Conservation (phyloP, 441 rosid species). For the Viola pubescens region DNA sequence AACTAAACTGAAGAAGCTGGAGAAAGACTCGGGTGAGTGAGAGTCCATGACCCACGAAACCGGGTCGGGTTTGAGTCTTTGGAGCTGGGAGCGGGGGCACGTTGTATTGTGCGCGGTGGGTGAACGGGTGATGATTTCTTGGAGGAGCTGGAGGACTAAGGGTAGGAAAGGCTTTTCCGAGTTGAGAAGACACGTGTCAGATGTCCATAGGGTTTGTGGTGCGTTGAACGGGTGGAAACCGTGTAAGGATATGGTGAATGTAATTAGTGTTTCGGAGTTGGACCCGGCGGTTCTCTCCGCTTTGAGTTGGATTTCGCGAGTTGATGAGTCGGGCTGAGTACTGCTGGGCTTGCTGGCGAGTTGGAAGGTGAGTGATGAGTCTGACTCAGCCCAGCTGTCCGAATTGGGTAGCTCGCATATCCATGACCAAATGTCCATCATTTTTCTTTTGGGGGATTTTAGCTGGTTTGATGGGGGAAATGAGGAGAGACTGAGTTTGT, state of each 20-base stretch:
- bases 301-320: conserved; percentile 43
- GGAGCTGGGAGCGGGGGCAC: conserved; percentile 55
- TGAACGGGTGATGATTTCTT: conserved; percentile 49
- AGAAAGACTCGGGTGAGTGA: conserved; percentile 68
- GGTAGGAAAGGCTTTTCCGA: conserved; percentile 75
- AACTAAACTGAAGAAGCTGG: conserved; percentile 56
- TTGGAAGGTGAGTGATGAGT: conserved; percentile 26
- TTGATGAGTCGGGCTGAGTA: conserved; percentile 5
- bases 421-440: conserved; percentile 80
- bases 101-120: conserved; percentile 41
- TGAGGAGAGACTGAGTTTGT: neutral
- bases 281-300: conserved; percentile 39
- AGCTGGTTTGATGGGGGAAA: conserved; percentile 1
- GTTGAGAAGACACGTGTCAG: conserved; percentile 52
- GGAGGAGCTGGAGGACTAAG: conserved; percentile 64
- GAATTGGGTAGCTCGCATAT: conserved; percentile 46
- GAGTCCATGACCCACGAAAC: conserved; percentile 74
- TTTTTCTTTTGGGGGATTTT: neutral
- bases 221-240: conserved; percentile 34
- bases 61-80: conserved; percentile 57
- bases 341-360: conserved; percentile 28
- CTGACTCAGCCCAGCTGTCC: conserved; percentile 27
- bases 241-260: conserved; percentile 34
- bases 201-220: conserved; percentile 49
- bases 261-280: conserved; percentile 27